These are phyloP conservation scores for Mycosphaerella arachidis DNA, from an alignment of 2,329 filamentous ascomycete genomes.

Conservation along the genomic window DNA sequence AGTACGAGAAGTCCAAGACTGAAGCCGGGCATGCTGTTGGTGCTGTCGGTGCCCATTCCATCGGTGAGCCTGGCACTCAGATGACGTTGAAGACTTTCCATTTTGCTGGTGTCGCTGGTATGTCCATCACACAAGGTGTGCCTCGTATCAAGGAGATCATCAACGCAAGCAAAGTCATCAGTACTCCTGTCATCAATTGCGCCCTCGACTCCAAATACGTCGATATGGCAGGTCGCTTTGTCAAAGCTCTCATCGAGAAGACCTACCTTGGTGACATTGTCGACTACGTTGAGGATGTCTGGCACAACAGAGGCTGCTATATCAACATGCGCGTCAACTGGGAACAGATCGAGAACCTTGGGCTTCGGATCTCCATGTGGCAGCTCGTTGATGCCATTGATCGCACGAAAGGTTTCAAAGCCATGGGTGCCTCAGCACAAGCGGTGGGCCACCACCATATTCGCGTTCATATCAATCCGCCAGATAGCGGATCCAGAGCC, in stretches of 20 bases:
- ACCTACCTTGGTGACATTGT: slow-evolving; percentile 82
- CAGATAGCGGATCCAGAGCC: slow-evolving; percentile 35
- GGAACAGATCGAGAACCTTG: slow-evolving; percentile 71
- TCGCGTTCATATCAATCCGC: slow-evolving; percentile 62
- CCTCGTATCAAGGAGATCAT: slow-evolving; percentile 99
- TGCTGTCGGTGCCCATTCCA: slow-evolving; percentile 93
- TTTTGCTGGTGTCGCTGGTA: slow-evolving; percentile 98
- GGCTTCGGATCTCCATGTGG: slow-evolving; percentile 68
- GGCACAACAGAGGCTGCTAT: slow-evolving; percentile 70
- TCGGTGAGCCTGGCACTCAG: slow-evolving; percentile 95
- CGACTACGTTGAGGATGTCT: slow-evolving; percentile 79
- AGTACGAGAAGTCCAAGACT: slow-evolving; percentile 85
- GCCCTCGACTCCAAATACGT: slow-evolving; percentile 71
- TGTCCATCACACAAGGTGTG: slow-evolving; percentile 99
- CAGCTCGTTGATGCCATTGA: slow-evolving; percentile 76
- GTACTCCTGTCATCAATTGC: slow-evolving; percentile 88
- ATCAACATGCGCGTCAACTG: slow-evolving; percentile 79
- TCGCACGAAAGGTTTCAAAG: slow-evolving; percentile 77
- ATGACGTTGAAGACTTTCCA: slow-evolving; percentile 99
- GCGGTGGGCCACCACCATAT: slow-evolving; percentile 45
- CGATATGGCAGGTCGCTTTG: slow-evolving; percentile 77
- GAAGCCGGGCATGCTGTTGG: slow-evolving; percentile 95
- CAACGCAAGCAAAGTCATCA: slow-evolving; percentile 92
- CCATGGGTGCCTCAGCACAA: slow-evolving; percentile 27
- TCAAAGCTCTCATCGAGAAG: slow-evolving; percentile 92